Base-by-base conservation (phyloP, 148 eudicot species). In the Nyssa sinensis region DNA sequence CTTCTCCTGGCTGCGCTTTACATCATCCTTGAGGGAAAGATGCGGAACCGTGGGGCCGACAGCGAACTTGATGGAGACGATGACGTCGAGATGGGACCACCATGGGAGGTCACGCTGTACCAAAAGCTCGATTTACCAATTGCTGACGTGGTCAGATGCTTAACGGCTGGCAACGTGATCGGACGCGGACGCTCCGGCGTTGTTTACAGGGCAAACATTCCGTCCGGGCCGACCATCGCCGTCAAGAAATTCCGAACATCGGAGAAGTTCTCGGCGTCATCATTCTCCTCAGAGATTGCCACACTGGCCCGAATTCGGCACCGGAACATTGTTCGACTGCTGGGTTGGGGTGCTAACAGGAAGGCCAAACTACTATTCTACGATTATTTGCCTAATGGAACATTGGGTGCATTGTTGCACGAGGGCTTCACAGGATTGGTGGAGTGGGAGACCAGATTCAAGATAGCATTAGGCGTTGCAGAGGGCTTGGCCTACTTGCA, bases 401-500 rank as follows among this genome's bases (percentile, higher is more conserved):
- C 97, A 0, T 75, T 94, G 5, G 98, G 95, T 3, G 60, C 74
- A 12, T 74, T 91, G 66, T 82, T 94, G 41, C 93, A 94, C 25
- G 96, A 84, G 10, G 74, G 84, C 3, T 64, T 67, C 5, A 79
- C 84, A 0, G 79, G 75, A 7, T 70, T 77, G 27, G 85, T 87
- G 32, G 90, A 90, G 61, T 94, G 98, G 97, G 89, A 83, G 30
- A 85, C 85, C 1, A 74, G 98, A 77, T 82, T 88, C 71, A 94
- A 88, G 86, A 90, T 94, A 29, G 98, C 88, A 7, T 65, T 94
- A 67, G 98, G 95, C 0, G 91, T 91, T 12, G 97, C 98, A 0
- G 93, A 94, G 74, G 98, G 97, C 0, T 75, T 94, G 33, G 90
- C 97, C 7, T 94, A 94, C 66, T 77, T 94, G 84, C 98, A 94